Percentiles rank a stretch among this genome's conserved stretches.
Evolutionary conservation across 306 rosid genomes (phyloP).

Genomic region (Senna tora): DNA sequence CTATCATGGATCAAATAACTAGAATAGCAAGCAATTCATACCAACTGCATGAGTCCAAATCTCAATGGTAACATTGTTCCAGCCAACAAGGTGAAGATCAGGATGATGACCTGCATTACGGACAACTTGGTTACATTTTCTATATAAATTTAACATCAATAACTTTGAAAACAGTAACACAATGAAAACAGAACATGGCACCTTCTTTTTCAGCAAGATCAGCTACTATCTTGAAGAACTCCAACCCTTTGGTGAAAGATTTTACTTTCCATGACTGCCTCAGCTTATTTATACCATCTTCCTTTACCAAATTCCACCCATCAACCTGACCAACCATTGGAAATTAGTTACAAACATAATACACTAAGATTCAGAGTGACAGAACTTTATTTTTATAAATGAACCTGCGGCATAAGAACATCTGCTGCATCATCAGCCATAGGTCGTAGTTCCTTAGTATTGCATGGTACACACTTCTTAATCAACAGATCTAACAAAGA

Average conservation of each 20-base stretch:
- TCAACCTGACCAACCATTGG: slow-evolving; percentile 50
- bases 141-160: slow-evolving; percentile 10
- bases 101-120: slow-evolving; percentile 81
- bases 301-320: slow-evolving; percentile 69
- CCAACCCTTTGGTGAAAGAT: slow-evolving; percentile 81
- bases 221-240: slow-evolving; percentile 67
- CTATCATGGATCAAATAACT: slow-evolving; percentile 3
- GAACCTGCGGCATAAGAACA: slow-evolving; percentile 62
- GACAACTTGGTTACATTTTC: slow-evolving; percentile 8
- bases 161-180: not conserved
- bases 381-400: slow-evolving; percentile 7
- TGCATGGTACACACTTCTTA: slow-evolving; percentile 78
- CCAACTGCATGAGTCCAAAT: slow-evolving; percentile 91
- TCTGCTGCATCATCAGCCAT: slow-evolving; percentile 71
- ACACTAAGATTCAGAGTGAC: not conserved
- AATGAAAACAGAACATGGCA: slow-evolving; percentile 28
- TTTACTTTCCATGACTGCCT: slow-evolving; percentile 74
- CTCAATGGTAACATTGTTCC: slow-evolving; percentile 81
- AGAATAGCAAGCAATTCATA: slow-evolving; percentile 38
- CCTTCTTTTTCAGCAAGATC: slow-evolving; percentile 88
- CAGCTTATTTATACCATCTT: slow-evolving; percentile 65
- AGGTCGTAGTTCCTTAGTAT: slow-evolving; percentile 67
- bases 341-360: slow-evolving; percentile 17
- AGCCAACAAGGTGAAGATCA: slow-evolving; percentile 93
- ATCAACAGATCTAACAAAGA: slow-evolving; percentile 55